Percentiles rank a stretch among this genome's conserved stretches.
Evolutionary conservation across 148 eudicot genomes (phyloP).

Genomic region (Rhododendron henanense): DNA sequence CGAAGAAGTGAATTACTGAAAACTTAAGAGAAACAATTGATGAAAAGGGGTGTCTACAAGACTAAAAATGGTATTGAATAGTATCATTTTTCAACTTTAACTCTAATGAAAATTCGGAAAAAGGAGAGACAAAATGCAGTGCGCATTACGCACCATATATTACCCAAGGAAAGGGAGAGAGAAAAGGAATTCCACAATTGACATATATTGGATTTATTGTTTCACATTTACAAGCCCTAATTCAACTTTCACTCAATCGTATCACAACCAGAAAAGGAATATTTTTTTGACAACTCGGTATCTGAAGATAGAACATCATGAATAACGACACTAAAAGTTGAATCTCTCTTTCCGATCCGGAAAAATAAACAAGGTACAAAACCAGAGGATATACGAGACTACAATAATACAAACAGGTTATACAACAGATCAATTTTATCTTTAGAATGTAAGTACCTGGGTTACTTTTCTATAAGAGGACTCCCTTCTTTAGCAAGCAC

Average conservation of each 20-base stretch:
- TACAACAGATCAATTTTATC: background rate
- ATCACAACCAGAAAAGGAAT: background rate
- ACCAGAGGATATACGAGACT: background rate
- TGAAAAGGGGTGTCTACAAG: background rate
- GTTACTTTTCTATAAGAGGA: conserved; percentile 55
- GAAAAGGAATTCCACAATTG: background rate
- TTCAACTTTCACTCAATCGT: background rate
- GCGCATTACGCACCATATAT: background rate
- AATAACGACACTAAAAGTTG: background rate
- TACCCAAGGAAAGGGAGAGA: background rate
- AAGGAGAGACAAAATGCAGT: background rate
- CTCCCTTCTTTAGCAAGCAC: conserved; percentile 94
- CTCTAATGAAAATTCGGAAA: background rate
- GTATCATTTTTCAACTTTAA: background rate
- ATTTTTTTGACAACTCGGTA: background rate
- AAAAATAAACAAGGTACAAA: background rate
- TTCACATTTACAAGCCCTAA: background rate
- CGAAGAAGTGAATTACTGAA: background rate
- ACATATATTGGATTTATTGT: background rate
- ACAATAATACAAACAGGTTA: background rate
- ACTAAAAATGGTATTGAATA: too few species aligned
- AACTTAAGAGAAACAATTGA: background rate
- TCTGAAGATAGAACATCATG: background rate
- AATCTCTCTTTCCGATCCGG: background rate
- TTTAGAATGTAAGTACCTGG: background rate